Evolutionary conservation across 2,329 filamentous ascomycete genomes (phyloP), one percentile per base, ranked within the genome.

Genomic region (Bipolaris oryzae): DNA sequence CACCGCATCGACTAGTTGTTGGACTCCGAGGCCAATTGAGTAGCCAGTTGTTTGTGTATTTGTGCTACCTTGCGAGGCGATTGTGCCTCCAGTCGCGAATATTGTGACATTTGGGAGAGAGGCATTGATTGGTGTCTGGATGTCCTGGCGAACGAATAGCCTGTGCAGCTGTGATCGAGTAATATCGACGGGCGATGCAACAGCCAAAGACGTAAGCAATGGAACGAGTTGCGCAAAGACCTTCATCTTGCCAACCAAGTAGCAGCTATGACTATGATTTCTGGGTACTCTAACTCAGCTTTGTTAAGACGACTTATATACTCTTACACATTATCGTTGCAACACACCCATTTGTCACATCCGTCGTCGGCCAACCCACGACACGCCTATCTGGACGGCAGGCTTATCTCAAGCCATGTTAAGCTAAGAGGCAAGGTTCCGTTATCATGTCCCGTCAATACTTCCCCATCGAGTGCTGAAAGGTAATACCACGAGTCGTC

Each of bases 31-130:
- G 61, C 76, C 66, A 72, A 85, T 46, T 72, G 80, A 71, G 67
- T 88, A 89, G 55, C 82, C 81, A 1, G 79, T 85, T 21, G 77
- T 89, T 58, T 83, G 80, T 16, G 78, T 79, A 21, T 78, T 79
- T 35, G 77, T 79, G n/a, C 69, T 71, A 1, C 79, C 81, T 56
- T 79, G 78, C 1, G 82, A 83, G 13, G 85, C 85, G 45, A 87
- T 87, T 9, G 85, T 87, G 34, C 85, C 85, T 15, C 84, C 84
- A 5, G 81, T 85, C 5, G 80, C 81, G 61, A 83, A 84, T 58
- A 86, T 83, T 56, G 82, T 85, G 49, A 86, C 75, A 63, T 85
- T 85, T 9, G 82, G 83, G 0, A 85, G 76, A 33, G 74, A 78
- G n/a, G 75, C 73, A 55, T 82, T 81, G 54, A 77, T 66, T 28